A percentile compares a stretch with the other conserved stretches of the same genome.
Conservation (phyloP, 441 rosid genomes). For the Pelargonium myrrhifolium region DNA sequence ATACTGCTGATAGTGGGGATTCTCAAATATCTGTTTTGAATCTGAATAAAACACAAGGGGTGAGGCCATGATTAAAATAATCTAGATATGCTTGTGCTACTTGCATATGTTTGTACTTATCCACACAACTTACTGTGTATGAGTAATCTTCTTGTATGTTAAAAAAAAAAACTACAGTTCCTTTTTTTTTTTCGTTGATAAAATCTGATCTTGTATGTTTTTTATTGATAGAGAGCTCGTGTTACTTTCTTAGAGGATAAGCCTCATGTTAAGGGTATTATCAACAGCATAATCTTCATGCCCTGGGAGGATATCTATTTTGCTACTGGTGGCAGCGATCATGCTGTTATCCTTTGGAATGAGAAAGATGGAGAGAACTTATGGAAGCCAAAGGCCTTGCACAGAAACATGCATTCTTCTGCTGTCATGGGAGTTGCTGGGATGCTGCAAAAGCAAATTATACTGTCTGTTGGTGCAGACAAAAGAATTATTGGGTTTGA, state of each 20-base stretch:
- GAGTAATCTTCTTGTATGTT: not conserved
- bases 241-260: constrained; percentile 60
- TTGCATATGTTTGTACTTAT: not conserved
- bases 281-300: constrained; percentile 69
- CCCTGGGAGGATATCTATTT: constrained; percentile 72
- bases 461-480: constrained; percentile 81
- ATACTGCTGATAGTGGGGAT: constrained; percentile 70
- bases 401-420: constrained; percentile 72
- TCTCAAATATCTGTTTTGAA: constrained; percentile 74
- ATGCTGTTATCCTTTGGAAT: constrained; percentile 72
- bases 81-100: constrained; percentile 2
- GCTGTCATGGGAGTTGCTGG: constrained; percentile 96
- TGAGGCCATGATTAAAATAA: constrained; percentile 26
- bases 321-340: constrained; percentile 87
- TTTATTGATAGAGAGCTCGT: constrained; percentile 47
- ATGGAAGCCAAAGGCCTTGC: constrained; percentile 74
- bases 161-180: not conserved
- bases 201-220: constrained; percentile 15
- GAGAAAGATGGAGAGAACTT: constrained; percentile 47
- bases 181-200: not conserved
- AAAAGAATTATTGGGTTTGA: constrained; percentile 73
- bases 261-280: constrained; percentile 82
- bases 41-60: constrained; percentile 61
- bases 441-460: constrained; percentile 64
- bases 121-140: not conserved